Conservation (phyloP, 73 alveolate genomes). For the Tetrahymena malaccensis region DNA sequence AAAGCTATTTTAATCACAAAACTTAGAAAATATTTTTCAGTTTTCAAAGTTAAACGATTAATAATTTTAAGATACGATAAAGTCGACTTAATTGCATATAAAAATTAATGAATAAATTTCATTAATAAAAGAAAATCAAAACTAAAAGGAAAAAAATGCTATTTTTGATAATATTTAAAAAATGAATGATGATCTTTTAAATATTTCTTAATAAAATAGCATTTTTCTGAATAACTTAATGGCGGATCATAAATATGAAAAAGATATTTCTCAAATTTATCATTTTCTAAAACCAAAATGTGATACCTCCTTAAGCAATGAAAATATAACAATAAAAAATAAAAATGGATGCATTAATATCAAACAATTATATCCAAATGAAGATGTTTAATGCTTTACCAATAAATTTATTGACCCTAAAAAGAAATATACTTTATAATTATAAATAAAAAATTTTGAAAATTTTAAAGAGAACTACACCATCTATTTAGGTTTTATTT, state of each 20-base stretch:
- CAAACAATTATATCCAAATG: not conserved
- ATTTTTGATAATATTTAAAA: not conserved
- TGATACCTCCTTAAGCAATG: not conserved
- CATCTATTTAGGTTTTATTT: not conserved
- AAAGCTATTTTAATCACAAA: not conserved
- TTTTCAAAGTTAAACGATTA: not conserved
- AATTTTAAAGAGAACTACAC: not conserved
- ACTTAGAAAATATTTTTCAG: no score
- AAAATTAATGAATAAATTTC: not conserved
- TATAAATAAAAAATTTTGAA: no score
- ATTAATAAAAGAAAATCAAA: no score
- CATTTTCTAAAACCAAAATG: not conserved
- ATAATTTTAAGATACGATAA: no score
- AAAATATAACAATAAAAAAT: no score
- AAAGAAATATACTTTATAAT: not conserved
- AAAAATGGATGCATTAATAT: not conserved
- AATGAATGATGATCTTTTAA: not conserved
- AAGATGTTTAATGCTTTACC: not conserved
- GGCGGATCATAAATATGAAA: not conserved
- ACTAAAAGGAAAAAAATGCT: not conserved
- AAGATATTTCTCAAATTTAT: not conserved
- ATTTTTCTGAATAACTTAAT: not conserved
- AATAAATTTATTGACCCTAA: not conserved
- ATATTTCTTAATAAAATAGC: no score
- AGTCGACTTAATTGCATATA: no score